phyloP scores from a whole-genome alignment of 2,329 filamentous ascomycete genomes.

The Cryphonectria japonica region DNA sequence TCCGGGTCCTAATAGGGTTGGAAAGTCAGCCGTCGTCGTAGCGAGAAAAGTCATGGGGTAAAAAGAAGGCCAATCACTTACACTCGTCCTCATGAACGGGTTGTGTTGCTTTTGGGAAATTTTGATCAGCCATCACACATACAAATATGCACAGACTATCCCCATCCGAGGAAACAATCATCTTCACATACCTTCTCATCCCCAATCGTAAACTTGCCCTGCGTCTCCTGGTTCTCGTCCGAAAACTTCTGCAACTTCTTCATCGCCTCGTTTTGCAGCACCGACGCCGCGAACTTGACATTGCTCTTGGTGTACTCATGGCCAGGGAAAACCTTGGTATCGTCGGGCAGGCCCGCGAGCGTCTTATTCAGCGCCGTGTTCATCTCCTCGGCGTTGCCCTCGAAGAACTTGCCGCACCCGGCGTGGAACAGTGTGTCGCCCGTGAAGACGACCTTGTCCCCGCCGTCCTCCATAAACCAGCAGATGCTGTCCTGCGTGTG shows the following conservation, averaged over 20 bases:
- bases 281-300: slow-evolving; percentile 81
- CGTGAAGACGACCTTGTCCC: slow-evolving; percentile 81
- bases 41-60: not conserved
- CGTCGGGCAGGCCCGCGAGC: slow-evolving; percentile 78
- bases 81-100: slow-evolving; percentile 89
- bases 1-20: slow-evolving; percentile 66
- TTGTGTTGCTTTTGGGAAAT: slow-evolving; percentile 72
- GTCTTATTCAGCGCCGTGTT: slow-evolving; percentile 88
- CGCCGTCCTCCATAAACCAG: slow-evolving; percentile 84
- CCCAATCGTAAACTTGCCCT: slow-evolving; percentile 94
- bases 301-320: slow-evolving; percentile 99
- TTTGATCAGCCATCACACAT: slow-evolving; percentile 12
- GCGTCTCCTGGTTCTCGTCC: slow-evolving; percentile 80
- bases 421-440: slow-evolving; percentile 96
- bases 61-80: slow-evolving; percentile 46
- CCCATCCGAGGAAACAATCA: not conserved
- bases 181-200: slow-evolving; percentile 81
- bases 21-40: slow-evolving; percentile 23
- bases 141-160: not conserved
- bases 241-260: slow-evolving; percentile 79
- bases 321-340: slow-evolving; percentile 91
- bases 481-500: slow-evolving; percentile 99
- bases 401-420: slow-evolving; percentile 94
- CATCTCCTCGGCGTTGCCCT: slow-evolving; percentile 89
- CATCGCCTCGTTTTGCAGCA: slow-evolving; percentile 75